Conservation (phyloP, 2,329 filamentous ascomycete genomes). For the Cryphonectria carpinicola region DNA sequence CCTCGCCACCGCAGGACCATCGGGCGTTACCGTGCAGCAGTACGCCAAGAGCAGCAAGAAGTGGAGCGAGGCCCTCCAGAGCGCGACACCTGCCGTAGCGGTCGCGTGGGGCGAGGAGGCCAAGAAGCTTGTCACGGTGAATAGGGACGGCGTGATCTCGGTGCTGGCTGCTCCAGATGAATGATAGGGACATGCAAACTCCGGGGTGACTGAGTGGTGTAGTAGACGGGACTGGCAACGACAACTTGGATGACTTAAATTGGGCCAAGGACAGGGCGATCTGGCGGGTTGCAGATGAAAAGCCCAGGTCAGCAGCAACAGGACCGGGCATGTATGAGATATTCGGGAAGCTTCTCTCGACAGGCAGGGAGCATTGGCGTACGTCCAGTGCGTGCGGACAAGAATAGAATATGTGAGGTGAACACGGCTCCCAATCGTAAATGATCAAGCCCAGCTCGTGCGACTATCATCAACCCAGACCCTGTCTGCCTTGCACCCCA, state of each 20-base stretch:
- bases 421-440: background rate
- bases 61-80: conserved; percentile 86
- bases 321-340: conserved; percentile 5
- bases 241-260: background rate
- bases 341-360: conserved; percentile 3
- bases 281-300: background rate
- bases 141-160: conserved; percentile 74
- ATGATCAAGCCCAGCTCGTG: background rate
- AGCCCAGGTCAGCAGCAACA: background rate
- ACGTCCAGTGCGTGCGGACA: background rate
- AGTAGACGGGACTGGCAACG: background rate
- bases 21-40: conserved; percentile 84
- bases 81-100: conserved; percentile 71
- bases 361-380: background rate
- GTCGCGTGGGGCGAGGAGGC: conserved; percentile 79
- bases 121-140: conserved; percentile 74
- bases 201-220: background rate
- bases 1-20: conserved; percentile 78
- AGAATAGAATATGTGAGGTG: background rate
- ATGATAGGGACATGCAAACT: background rate
- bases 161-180: conserved; percentile 64
- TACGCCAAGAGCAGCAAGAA: conserved; percentile 85
- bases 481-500: background rate
- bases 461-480: background rate
- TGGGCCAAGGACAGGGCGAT: background rate